A percentile compares a stretch with the other conserved stretches of the same genome.
These are phyloP conservation scores for Mucor ambiguus DNA, from an alignment of 371 early-diverging fungal genomes.

Conservation along the genomic window DNA sequence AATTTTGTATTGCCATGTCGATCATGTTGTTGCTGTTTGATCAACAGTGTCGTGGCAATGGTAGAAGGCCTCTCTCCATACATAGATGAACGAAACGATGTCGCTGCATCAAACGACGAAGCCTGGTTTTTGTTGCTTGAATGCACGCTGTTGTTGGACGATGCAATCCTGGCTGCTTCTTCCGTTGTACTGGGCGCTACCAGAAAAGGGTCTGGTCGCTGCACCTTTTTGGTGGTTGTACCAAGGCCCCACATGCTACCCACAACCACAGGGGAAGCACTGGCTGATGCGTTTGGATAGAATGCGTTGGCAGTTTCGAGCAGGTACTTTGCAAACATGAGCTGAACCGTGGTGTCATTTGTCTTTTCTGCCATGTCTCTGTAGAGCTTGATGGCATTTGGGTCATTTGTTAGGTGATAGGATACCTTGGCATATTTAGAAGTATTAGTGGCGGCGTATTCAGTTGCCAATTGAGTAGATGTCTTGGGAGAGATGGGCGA, in stretches of 20 bases:
- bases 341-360: conserved; percentile 76
- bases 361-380: conserved; percentile 74
- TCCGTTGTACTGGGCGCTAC: conserved; percentile 2
- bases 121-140: not conserved
- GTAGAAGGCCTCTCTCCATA: not conserved
- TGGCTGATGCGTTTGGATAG: not conserved
- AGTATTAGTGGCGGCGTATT: conserved; percentile 1
- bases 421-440: conserved; percentile 48
- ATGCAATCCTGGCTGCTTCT: not conserved
- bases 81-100: not conserved
- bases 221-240: conserved; percentile 10
- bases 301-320: conserved; percentile 50
- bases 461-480: conserved; percentile 10
- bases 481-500: conserved; percentile 7
- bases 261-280: not conserved
- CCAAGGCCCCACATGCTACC: conserved; percentile 25
- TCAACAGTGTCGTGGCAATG: not conserved
- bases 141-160: not conserved
- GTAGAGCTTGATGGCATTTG: conserved; percentile 59
- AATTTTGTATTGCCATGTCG: not conserved
- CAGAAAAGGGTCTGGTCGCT: conserved; percentile 15
- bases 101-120: not conserved
- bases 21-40: not conserved
- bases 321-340: conserved; percentile 83
- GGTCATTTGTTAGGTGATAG: conserved; percentile 60